Base-by-base conservation (phyloP, 495 filamentous ascomycete genomes). In the Hypoxylon perforatum region DNA sequence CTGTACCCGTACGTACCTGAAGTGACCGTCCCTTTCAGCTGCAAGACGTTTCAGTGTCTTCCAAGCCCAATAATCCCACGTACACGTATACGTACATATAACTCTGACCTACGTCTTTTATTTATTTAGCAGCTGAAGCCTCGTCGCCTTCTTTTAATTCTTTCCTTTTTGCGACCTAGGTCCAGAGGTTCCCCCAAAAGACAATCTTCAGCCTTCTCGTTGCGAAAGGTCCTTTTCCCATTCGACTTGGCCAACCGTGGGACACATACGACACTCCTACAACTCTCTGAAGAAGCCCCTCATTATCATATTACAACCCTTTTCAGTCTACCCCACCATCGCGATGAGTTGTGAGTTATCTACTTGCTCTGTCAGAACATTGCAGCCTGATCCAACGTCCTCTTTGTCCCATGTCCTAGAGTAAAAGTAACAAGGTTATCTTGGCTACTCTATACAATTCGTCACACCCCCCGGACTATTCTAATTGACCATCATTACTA, bases 291-390 rank as follows among this genome's bases (percentile, higher is more conserved):
- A 14, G 57, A 60, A 61, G 45, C 54, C 53, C 57, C 48, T 44
- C 50, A 48, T 21, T 48, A 51, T 57, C 48, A 38, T 39, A 45
- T 22, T 55, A 17, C 22, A 49, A 51, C 23, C 49, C 48, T 56
- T 63, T 15, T 54, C 51, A 47, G 47, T 49, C 51, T 71, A 66
- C 70, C 72, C 66, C 66, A 67, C 69, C 57, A 67, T 69, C 72
- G 55, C 69, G 35, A 76, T 76, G 73, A 76, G 73, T 63, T 76
- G 73, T 76, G 57, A 74, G 73, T 74, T 55, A 46, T 60, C 28
- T 50, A 22, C 57, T 22, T 52, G 21, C 33, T 57, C 19, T 48
- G 11, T 56, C 33, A 42, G 61, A 28, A 45, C 45, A 36, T 15
- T n/a, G 48, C 49, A 38, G 36, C 33, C 50, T 53, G 10, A 35